Conservation (phyloP, 164 flowering plant species). For the Warburgia ugandensis region DNA sequence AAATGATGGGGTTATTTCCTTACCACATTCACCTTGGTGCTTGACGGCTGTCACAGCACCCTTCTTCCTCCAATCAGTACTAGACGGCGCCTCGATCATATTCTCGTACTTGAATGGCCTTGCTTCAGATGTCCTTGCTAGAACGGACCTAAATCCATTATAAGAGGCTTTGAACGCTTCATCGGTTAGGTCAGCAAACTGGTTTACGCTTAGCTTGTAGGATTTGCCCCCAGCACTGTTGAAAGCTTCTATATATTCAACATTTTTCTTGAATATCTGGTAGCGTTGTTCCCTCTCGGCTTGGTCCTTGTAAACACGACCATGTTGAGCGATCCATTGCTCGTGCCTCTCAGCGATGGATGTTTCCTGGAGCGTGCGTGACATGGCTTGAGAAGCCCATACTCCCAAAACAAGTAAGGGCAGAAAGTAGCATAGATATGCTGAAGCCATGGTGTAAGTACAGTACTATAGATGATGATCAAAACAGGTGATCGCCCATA, state of each 20-base stretch:
- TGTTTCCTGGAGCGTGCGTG: slow-evolving; percentile 1
- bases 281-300: slow-evolving; percentile 28
- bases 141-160: background rate
- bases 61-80: slow-evolving; percentile 7
- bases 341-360: slow-evolving; percentile 13
- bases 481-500: no score
- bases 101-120: slow-evolving; percentile 15
- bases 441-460: no score
- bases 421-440: no score
- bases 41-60: slow-evolving; percentile 10
- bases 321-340: slow-evolving; percentile 34
- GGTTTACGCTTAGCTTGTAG: slow-evolving; percentile 23
- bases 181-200: slow-evolving; percentile 31
- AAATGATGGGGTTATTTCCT: no score
- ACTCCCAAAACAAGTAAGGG: no score
- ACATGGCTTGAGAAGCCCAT: no score
- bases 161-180: slow-evolving; percentile 27
- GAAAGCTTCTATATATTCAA: background rate
- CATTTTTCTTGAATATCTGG: slow-evolving; percentile 12
- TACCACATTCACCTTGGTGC: slow-evolving; percentile 13
- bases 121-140: background rate
- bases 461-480: no score
- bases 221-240: background rate
- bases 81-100: background rate
- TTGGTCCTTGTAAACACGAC: slow-evolving; percentile 20